Evolutionary conservation across 1,284 basidiomycete species (phyloP).

Genomic region (Mycena sp.): DNA sequence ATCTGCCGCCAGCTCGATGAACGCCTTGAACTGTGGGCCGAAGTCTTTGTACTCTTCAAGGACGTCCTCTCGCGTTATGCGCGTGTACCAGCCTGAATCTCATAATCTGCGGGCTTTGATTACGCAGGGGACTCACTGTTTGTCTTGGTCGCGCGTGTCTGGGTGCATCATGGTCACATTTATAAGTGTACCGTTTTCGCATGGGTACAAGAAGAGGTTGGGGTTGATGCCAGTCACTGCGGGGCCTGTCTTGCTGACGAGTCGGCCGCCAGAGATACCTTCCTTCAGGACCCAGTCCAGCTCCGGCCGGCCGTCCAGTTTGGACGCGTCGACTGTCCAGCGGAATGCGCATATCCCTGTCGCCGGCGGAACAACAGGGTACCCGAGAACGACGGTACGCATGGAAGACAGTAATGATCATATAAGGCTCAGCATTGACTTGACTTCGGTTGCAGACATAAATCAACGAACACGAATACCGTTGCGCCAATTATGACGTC

Average conservation of each 20-base stretch:
- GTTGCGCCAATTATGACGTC: constrained; percentile 19
- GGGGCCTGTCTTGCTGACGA: not conserved
- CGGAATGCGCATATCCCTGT: constrained; percentile 8
- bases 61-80: not conserved
- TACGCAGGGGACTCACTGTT: too few relatives aligned
- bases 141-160: too few relatives aligned
- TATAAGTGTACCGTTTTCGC: too few relatives aligned
- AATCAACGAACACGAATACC: constrained; percentile 12
- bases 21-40: not conserved
- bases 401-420: constrained; percentile 15
- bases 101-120: not conserved
- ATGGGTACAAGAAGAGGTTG: not conserved
- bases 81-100: constrained; percentile 1
- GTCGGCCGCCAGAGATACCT: not conserved
- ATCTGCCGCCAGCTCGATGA: constrained; percentile 3
- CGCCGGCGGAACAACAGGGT: constrained; percentile 8
- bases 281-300: constrained; percentile 13
- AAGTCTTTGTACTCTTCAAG: constrained; percentile 10
- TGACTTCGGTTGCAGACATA: not conserved
- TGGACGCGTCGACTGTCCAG: constrained; percentile 3
- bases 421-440: not conserved
- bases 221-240: too few relatives aligned
- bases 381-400: constrained; percentile 18
- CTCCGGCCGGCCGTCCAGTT: constrained; percentile 9
- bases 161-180: too few relatives aligned